Evolutionary conservation across 176 grass and related monocot genomes (phyloP).

Genomic region (Carex myosuroides): DNA sequence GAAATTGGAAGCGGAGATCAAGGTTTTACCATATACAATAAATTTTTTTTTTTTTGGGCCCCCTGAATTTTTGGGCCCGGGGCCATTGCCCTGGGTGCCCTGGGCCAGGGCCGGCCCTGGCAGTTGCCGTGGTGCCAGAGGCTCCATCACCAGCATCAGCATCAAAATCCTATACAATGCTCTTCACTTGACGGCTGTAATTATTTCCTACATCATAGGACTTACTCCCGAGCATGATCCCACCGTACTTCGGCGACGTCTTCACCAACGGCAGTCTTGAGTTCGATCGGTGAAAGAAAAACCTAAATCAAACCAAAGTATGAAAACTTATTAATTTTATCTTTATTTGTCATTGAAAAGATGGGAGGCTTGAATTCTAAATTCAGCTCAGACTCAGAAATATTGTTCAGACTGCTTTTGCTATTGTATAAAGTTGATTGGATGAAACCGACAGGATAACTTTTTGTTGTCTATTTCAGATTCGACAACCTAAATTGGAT

Average conservation of each 20-base stretch:
- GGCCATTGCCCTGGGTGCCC: too few species aligned
- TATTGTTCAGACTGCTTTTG: not conserved
- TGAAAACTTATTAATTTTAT: not conserved
- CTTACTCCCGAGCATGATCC: too few species aligned
- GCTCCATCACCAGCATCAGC: not conserved
- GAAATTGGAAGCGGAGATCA: too few species aligned
- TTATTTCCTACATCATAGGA: conserved; percentile 25
- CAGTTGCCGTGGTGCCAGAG: not conserved
- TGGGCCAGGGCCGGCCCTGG: too few species aligned
- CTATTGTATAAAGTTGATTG: not conserved
- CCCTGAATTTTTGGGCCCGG: too few species aligned
- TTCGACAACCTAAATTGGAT: not conserved
- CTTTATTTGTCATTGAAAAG: not conserved
- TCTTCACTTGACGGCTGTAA: conserved; percentile 42
- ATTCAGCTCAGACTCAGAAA: not conserved
- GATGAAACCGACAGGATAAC: not conserved
- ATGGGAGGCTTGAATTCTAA: not conserved
- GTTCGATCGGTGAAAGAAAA: conserved; percentile 13
- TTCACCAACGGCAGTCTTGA: too few species aligned
- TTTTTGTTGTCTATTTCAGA: not conserved
- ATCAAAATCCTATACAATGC: conserved; percentile 14
- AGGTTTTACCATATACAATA: too few species aligned
- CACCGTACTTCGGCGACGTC: too few species aligned
- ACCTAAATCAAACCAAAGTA: not conserved
- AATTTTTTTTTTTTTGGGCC: too few species aligned